Evolutionary conservation across 2,329 filamentous ascomycete species (phyloP), one percentile per base, ranked within the genome.

Genomic region (Coniella lustricola): DNA sequence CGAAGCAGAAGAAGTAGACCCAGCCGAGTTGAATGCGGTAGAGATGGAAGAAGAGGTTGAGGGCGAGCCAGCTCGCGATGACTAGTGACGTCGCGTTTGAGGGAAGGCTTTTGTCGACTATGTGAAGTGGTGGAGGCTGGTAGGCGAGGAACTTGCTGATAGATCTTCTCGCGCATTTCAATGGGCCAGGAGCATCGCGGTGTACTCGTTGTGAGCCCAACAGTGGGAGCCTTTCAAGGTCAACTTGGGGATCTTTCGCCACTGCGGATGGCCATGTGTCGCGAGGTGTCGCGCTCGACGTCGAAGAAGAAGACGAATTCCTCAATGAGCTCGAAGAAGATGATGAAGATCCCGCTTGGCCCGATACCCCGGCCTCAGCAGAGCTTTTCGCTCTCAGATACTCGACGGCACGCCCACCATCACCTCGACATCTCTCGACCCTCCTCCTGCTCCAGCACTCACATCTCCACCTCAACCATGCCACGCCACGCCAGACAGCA

Each of bases 41-140:
- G 50, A 82, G 59, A 29, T 76, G 71, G 59, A 78, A 81, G 60
- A 82, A 82, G 22, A 76, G 34, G 53, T 81, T 83, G 9, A 84
- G 59, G 7, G 59, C 67, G 4, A 81, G 39, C 60, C 79, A 77
- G 8, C 64, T 57, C 4, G 74, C 50, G 32, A 84, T 66, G 42
- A 76, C 63, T 5, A 83, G 53, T 0, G 75, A 74, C 0, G 74
- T 74, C 5, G 68, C 71, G 55, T 84, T 84, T 7, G 76, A 71
- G 0, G 81, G 80, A 3, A 82, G 66, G 1, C 65, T 63, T 47
- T 76, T 77, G 59, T 79, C 74, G 57, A 83, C 51, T 20, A 81
- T n/a, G 0, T 77, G 78, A 12, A 84, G 66, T 0, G 74, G 73
- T 14, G 56, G 62, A 13, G 81, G 81, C 56, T 84, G 81, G 50